These are phyloP conservation scores for Pseudogymnoascus sp. DNA, from an alignment of 2,329 filamentous ascomycete species.

Conservation along the genomic window DNA sequence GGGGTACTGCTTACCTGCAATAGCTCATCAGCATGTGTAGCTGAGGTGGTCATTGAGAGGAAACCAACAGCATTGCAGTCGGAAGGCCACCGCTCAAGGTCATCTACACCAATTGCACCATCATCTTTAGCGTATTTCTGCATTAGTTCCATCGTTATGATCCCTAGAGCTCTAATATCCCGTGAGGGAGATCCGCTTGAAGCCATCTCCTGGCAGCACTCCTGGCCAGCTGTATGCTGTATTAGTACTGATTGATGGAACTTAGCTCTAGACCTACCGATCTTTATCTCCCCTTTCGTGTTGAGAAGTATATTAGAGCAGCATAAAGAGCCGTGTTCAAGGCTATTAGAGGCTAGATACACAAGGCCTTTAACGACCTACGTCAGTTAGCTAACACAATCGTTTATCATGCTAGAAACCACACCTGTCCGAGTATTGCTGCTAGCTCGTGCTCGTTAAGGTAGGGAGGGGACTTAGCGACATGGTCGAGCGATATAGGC, in stretches of 20 bases:
- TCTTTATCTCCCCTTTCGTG: slow-evolving; percentile 17
- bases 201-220: not conserved
- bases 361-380: not conserved
- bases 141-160: slow-evolving; percentile 29
- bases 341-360: not conserved
- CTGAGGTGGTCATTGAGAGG: slow-evolving; percentile 25
- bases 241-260: not conserved
- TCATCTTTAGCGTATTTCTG: slow-evolving; percentile 29
- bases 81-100: slow-evolving; percentile 24
- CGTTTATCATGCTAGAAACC: not conserved
- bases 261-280: not conserved
- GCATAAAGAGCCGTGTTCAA: not conserved
- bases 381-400: not conserved
- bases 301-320: slow-evolving; percentile 9
- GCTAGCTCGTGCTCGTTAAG: not conserved
- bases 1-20: not conserved
- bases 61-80: slow-evolving; percentile 25
- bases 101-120: slow-evolving; percentile 24
- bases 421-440: not conserved
- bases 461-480: not conserved
- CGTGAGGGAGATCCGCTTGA: not conserved
- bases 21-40: not conserved
- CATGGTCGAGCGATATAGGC: not conserved
- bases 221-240: not conserved
- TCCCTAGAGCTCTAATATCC: not conserved